Evolutionary conservation across 345 rosid genomes (phyloP), one percentile per base, ranked within the genome.

Genomic region (Chamaenerion angustifolium): DNA sequence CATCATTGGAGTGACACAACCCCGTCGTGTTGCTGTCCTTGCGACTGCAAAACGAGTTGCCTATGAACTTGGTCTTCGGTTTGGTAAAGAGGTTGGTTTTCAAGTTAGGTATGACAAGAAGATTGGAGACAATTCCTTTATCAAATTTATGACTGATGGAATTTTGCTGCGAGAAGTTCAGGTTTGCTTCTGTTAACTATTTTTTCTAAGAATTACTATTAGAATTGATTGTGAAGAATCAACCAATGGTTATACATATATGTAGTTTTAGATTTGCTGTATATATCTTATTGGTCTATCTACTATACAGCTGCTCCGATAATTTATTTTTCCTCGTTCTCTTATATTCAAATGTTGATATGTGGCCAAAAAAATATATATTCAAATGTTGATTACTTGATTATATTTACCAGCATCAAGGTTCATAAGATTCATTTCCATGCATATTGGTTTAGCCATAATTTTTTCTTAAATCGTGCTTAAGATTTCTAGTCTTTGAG

Each of bases 111-210:
- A 90, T 65, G 95, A 86, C 75, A 90, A 79, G 71, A 76, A 65
- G 66, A 75, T 90, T 55, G 98, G 96, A 18, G 79, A 79, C 6
- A 58, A 44, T 57, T 71, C 83, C 56, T 68, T 80, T 46, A 83
- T 90, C 76, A 90, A 90, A 72, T 83, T 86, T 68, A 86, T 90
- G 98, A 90, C 98, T 5, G 96, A 90, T 63, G 98, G 96, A 51
- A 90, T 90, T 66, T 71, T 90, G 71, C 80, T 90, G 35, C 77
- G 93, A 61, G 98, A 86, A 76, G 76, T 86, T 63, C 88, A 86
- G 94, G 98, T 86, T 65, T 15, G 21, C 51, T 48, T 49, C 42
- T 42, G 6, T 0, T 15, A 60, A 42, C 12, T n/a, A 43, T 10
- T 18, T 23, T 43, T 42, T 37, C 56, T 21, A 47, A 3, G 44